Base-by-base conservation (phyloP, 2,329 filamentous ascomycete species). In the Aspergillus sp. region DNA sequence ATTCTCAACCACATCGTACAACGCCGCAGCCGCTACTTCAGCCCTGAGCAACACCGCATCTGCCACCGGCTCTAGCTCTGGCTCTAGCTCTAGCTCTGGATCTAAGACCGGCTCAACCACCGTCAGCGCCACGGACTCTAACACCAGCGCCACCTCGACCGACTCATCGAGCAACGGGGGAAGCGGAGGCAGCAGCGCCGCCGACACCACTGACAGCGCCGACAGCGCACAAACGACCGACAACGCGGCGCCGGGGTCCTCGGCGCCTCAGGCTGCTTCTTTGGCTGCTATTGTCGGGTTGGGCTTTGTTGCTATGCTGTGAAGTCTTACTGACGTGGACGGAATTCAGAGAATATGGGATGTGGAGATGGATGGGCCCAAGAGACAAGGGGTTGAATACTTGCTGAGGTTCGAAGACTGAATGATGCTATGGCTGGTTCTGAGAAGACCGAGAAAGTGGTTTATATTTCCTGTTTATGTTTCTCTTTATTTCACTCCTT, bases 1-100 rank as follows among this genome's bases (percentile, higher is more conserved):
- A 10, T 60, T 73, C 29, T 65, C 56, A 18, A 71, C 69, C 10
- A 74, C 69, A 10, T 67, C 64, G 20, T 73, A 68, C 54, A 65
- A 65, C 36, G 46, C 70, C 16, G 61, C 65, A 14, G 64, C 65
- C 36, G 63, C 69, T 39, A 69, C 69, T 10, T 58, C 62, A 2
- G 63, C 56, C 47, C 42, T 60, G 22, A 64, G 42, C 54, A 31
- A 14, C 49, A 14, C 52, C 32, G 52, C 29, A 6, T 39, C 51
- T 26, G 32, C 18, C 32, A 39, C 45, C 45, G 45, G 45, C 2
- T 20, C 45, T 47, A n/a, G 36, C 4, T 39, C 52, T 18, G 11
- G 29, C 12, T 32, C 52, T 18, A 18, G 29, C 12, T 32, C 50
- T 36, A 32, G 11, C 49, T 31, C 49, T 11, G 49, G 49, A 14